Conservation (phyloP, 441 rosid genomes). For the Capsella rubella region DNA sequence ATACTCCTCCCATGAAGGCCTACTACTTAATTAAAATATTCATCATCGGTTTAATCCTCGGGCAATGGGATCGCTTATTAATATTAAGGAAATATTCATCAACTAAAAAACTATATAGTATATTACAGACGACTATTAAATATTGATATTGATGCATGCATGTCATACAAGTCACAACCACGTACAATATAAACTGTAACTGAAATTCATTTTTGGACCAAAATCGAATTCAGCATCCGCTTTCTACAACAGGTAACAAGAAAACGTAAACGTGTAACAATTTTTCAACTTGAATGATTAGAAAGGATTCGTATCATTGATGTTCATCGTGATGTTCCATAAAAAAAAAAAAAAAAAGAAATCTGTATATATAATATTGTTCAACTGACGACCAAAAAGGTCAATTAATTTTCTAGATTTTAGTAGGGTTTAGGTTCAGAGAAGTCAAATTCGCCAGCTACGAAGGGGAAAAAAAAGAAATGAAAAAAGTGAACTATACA, state of each 20-base stretch:
- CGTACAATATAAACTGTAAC: constrained; percentile 17
- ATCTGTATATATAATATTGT: not conserved
- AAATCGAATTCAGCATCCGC: not conserved
- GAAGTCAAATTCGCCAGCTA: constrained; percentile 29
- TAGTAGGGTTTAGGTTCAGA: not conserved
- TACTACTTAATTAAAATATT: constrained; percentile 24
- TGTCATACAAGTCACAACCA: constrained; percentile 37
- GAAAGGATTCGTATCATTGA: too few species aligned
- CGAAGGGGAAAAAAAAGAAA: not conserved
- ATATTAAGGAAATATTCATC: not conserved
- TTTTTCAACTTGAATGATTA: not conserved
- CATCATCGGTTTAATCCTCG: constrained; percentile 35
- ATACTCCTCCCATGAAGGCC: constrained; percentile 35
- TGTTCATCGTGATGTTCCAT: too few species aligned
- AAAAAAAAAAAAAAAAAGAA: too few species aligned
- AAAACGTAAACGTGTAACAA: not conserved
- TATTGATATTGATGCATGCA: constrained; percentile 21
- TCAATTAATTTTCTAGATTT: not conserved
- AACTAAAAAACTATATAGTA: not conserved
- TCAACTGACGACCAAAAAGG: not conserved
- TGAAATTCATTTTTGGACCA: not conserved
- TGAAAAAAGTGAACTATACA: not conserved
- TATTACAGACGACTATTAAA: not conserved
- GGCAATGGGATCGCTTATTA: constrained; percentile 6
- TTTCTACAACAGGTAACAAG: not conserved